Evolutionary conservation across 441 rosid genomes (phyloP), one percentile per base, ranked within the genome.

Genomic region (Oxalis stricta): DNA sequence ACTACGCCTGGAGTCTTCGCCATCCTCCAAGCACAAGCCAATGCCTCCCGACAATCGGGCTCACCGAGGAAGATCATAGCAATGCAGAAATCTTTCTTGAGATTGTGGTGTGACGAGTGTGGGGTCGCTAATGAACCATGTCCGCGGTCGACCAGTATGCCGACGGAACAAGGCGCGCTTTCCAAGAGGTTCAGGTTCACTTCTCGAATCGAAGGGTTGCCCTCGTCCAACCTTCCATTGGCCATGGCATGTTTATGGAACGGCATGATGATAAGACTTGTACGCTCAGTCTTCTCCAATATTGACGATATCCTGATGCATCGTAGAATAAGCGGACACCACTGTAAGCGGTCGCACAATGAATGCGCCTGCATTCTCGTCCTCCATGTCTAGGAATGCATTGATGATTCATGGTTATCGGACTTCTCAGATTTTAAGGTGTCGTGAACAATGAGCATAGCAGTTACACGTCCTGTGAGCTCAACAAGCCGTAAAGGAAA

Each of bases 181-280:
- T 58, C 64, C 6, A 84, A 62, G 1, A 82, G 55, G 50, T 92
- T 92, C 59, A 82, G 96, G 65, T 92, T 87, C 7, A 87, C 82
- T 24, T 56, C 66, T 26, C 94, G 68, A 43, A 70, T 76, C 2
- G 89, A 94, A 0, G 99, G 95, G 31, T 92, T 87, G 2, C 86
- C 82, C 1, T 74, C 86, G 60, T 87, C 99, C 99, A 92, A 87
- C 2, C 92, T 92, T 33, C 99, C 99, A 52, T 92, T 95, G 1
- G 87, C 95, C 0, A 95, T 86, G 48, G 76, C 93, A 16, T 91
- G 96, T 57, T 84, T 87, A 53, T 92, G 99, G 68, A 92, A 87
- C 12, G 99, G 99, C 48, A 92, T 60, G 63, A 87, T 71, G 18
- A 87, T 55, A 15, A 87, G 55, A 4, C 92, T 75, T 2, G 79